Percentiles rank a stretch among this genome's conserved stretches.
phyloP scores from a whole-genome alignment of 2,329 filamentous ascomycete species.

The Colletotrichum tanaceti region DNA sequence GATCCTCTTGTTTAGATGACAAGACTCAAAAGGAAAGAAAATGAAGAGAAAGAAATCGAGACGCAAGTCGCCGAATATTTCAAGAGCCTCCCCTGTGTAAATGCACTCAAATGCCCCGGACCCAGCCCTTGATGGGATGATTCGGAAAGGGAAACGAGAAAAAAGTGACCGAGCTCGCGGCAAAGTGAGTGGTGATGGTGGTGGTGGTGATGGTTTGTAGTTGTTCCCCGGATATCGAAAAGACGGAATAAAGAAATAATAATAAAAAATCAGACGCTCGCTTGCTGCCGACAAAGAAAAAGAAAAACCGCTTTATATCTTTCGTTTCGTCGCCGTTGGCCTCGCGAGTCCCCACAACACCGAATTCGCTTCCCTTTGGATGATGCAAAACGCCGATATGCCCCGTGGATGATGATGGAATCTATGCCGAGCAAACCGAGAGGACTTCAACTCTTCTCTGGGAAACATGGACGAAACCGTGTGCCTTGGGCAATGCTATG shows the following conservation, averaged over 20 bases:
- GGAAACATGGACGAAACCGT: slow-evolving; percentile 48
- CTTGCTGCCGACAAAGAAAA: slow-evolving; percentile 53
- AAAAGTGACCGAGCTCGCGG: slow-evolving; percentile 49
- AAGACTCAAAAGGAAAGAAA: slow-evolving; percentile 47
- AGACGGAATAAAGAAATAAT: slow-evolving; percentile 46
- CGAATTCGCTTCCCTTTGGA: slow-evolving; percentile 50
- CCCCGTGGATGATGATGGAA: slow-evolving; percentile 48
- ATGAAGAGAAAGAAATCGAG: slow-evolving; percentile 47
- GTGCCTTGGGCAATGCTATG: slow-evolving; percentile 51
- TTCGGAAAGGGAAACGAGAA: slow-evolving; percentile 39
- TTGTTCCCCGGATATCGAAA: slow-evolving; percentile 55
- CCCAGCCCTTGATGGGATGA: slow-evolving; percentile 64
- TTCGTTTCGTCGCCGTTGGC: slow-evolving; percentile 49
- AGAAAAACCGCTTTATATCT: slow-evolving; percentile 43
- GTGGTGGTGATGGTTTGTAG: slow-evolving; percentile 55
- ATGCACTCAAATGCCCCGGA: slow-evolving; percentile 65
- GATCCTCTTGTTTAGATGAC: slow-evolving; percentile 65
- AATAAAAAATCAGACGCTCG: slow-evolving; percentile 53
- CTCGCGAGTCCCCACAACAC: slow-evolving; percentile 55
- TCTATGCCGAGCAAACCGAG: slow-evolving; percentile 44
- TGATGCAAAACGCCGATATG: slow-evolving; percentile 59
- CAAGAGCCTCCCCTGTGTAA: slow-evolving; percentile 62
- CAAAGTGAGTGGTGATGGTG: slow-evolving; percentile 61
- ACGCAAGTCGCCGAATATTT: slow-evolving; percentile 60
- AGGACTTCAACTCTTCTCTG: slow-evolving; percentile 45